Evolutionary conservation across 2,329 filamentous ascomycete genomes (phyloP), one percentile per base, ranked within the genome.

Genomic region (Camillea tinctor): DNA sequence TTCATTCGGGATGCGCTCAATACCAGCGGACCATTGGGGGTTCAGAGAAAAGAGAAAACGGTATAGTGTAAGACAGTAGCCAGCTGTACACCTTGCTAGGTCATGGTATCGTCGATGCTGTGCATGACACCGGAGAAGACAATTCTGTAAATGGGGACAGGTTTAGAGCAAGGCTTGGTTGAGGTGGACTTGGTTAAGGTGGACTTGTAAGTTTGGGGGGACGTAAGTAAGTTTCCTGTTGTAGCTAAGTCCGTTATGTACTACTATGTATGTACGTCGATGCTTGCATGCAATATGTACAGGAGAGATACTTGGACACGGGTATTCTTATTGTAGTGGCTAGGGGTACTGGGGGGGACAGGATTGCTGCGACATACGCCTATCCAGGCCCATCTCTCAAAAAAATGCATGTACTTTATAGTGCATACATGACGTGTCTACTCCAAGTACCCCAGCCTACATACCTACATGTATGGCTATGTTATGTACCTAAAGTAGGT

Each of bases 1-100:
- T 71, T 72, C 72, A 73, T 73, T 70, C 71, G 68, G 61, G 59
- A 55, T 68, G 57, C 58, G 36, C 63, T 51, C 59, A 64, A 55
- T 64, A 56, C 56, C 44, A 58, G 56, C 24, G 51, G 54, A 50
- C 63, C 62, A 63, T 64, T 44, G 36, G 13, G 36, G 36, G 36
- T 44, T 30, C 26, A 22, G 23, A 22, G 19, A 15, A 24, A 51
- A 22, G 23, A 22, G 19, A 15, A 24, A 51, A 15, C 20, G 50
- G 20, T 51, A 51, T 51, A 22, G 23, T 51, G 50, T 8, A 22
- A n/a, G 19, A 22, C 20, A 51, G 20, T 2, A 22, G 50, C 50
- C 20, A 51, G 19, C 23, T 51, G 50, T 44, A n/a, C 36, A n/a
- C 36, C 17, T n/a, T 15, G 36, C 36, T 44, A 44, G 17, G 36